These are phyloP conservation scores for Rhypophila decipiens DNA, from an alignment of 495 filamentous ascomycete species.

Conservation along the genomic window DNA sequence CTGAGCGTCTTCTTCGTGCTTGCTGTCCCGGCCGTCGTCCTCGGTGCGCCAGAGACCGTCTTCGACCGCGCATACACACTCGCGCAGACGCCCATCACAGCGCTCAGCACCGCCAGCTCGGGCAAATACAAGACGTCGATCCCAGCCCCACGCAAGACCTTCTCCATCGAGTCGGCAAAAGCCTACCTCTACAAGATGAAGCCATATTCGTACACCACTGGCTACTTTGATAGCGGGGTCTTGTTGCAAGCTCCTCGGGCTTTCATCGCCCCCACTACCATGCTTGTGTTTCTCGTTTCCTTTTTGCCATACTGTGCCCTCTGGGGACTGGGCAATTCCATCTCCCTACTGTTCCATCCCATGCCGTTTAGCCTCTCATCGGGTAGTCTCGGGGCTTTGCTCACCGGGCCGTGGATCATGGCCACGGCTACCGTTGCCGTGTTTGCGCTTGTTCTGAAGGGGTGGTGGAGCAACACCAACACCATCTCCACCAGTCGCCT, in stretches of 20 bases:
- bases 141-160: conserved; percentile 23
- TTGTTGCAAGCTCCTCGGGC: conserved; percentile 38
- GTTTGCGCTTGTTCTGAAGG: conserved; percentile 12
- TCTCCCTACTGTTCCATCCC: conserved; percentile 41
- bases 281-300: conserved; percentile 36
- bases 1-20: conserved; percentile 40
- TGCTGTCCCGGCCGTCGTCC: conserved; percentile 35
- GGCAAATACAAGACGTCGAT: conserved; percentile 22
- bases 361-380: conserved; percentile 37
- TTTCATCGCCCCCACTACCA: conserved; percentile 37
- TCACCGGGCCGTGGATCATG: conserved; percentile 35
- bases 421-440: conserved; percentile 20
- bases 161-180: conserved; percentile 21
- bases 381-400: conserved; percentile 33
- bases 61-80: conserved; percentile 34
- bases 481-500: background rate
- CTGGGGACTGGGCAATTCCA: conserved; percentile 34
- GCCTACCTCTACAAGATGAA: conserved; percentile 33
- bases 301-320: conserved; percentile 35
- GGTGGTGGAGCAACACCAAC: conserved; percentile 6
- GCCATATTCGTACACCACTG: conserved; percentile 27
- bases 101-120: conserved; percentile 10
- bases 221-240: conserved; percentile 14
- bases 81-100: conserved; percentile 23
- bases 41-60: conserved; percentile 43